phyloP scores from a whole-genome alignment of 768 basidiomycete species.

The Rossbeevera mucosa region DNA sequence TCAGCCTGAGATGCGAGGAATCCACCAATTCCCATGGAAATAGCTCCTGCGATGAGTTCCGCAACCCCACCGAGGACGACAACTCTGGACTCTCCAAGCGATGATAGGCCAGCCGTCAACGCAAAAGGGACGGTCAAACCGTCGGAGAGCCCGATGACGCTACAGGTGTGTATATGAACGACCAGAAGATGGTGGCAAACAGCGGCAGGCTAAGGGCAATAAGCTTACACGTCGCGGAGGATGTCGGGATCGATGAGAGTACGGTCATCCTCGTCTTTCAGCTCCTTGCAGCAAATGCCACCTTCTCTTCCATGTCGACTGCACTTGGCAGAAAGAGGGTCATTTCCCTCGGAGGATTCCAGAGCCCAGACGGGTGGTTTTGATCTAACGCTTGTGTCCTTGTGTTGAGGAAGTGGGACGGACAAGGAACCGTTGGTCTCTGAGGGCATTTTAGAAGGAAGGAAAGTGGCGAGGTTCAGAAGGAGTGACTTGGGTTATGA shows the following conservation, averaged over 20 bases:
- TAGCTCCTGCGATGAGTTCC: slow-evolving; percentile 93
- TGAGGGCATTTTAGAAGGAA: slow-evolving; percentile 16
- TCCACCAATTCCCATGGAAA: slow-evolving; percentile 98
- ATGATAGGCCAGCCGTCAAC: slow-evolving; percentile 81
- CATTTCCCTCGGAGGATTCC: slow-evolving; percentile 36
- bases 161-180: slow-evolving; percentile 26
- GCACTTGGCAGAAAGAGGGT: slow-evolving; percentile 57
- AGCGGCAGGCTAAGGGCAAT: not conserved
- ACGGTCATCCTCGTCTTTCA: slow-evolving; percentile 74
- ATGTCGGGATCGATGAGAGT: slow-evolving; percentile 83
- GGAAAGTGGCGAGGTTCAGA: not conserved
- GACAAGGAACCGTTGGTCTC: slow-evolving; percentile 8
- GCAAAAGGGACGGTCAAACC: slow-evolving; percentile 92
- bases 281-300: slow-evolving; percentile 85
- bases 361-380: slow-evolving; percentile 67
- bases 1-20: slow-evolving; percentile 97
- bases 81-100: slow-evolving; percentile 83
- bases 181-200: not conserved
- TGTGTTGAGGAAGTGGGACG: slow-evolving; percentile 20
- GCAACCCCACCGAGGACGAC: slow-evolving; percentile 94
- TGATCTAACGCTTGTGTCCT: slow-evolving; percentile 6
- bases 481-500: not conserved
- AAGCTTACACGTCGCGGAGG: slow-evolving; percentile 75
- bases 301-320: slow-evolving; percentile 47
- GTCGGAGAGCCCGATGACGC: slow-evolving; percentile 87